A percentile compares a stretch with the other conserved stretches of the same genome.
These are phyloP conservation scores for Stentor roeselii DNA, from an alignment of 73 alveolate genomes.

Conservation along the genomic window DNA sequence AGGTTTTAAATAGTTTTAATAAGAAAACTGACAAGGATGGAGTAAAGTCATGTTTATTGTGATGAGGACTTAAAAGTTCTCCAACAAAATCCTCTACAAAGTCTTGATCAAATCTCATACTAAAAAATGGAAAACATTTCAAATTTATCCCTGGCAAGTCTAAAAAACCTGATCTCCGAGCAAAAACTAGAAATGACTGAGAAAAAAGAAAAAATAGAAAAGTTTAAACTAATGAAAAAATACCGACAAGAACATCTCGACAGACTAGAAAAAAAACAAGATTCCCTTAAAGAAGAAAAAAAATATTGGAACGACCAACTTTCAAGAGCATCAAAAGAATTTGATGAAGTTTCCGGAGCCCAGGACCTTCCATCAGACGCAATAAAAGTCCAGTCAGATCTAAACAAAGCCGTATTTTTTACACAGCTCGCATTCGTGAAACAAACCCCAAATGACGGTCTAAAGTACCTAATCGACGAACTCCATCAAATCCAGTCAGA, in stretches of 20 bases:
- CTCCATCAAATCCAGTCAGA: neutral
- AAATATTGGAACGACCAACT: neutral
- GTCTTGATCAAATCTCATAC: no score
- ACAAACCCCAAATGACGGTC: constrained; percentile 11
- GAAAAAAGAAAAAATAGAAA: constrained; percentile 35
- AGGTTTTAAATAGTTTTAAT: no score
- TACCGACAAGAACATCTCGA: constrained; percentile 1
- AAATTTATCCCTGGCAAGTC: no score
- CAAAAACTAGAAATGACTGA: neutral
- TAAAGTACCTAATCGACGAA: neutral
- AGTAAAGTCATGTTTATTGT: no score
- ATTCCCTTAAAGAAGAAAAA: neutral
- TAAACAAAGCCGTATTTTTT: neutral
- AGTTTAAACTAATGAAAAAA: constrained; percentile 28
- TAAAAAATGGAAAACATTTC: no score
- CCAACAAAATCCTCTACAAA: no score
- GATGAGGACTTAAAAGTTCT: no score
- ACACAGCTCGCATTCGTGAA: constrained; percentile 13
- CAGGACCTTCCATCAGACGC: neutral
- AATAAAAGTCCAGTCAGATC: neutral
- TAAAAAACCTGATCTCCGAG: no score
- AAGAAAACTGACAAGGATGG: no score
- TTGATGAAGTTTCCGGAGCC: neutral
- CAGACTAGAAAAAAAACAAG: neutral
- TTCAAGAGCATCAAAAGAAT: neutral